These are phyloP conservation scores for Colletotrichum karsti DNA, from an alignment of 2,329 filamentous ascomycete species.

Conservation along the genomic window DNA sequence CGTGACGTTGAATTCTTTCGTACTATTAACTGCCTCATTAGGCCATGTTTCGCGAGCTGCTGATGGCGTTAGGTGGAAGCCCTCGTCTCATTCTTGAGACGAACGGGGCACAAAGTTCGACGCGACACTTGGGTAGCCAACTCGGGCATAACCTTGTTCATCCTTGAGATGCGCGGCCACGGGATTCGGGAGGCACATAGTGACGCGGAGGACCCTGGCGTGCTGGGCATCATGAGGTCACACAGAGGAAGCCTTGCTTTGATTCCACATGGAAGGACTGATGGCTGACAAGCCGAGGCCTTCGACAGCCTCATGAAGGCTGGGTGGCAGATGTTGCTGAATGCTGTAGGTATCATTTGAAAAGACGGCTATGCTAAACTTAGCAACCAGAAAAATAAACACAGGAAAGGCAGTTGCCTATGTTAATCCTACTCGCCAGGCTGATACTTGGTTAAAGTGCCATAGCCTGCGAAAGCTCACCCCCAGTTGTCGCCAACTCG, in stretches of 20 bases:
- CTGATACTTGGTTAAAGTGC: not conserved
- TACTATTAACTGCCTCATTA: not conserved
- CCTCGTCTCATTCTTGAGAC: constrained; percentile 2
- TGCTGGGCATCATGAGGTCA: too few species aligned
- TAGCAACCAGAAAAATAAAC: not conserved
- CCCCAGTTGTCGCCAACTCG: not conserved
- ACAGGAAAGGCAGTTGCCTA: not conserved
- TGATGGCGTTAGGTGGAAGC: not conserved
- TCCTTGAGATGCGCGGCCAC: not conserved
- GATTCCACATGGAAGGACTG: too few species aligned
- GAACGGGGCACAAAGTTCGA: not conserved
- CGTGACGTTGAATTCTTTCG: too few species aligned
- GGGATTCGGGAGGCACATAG: not conserved
- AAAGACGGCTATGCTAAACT: constrained; percentile 14
- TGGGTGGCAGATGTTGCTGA: not conserved
- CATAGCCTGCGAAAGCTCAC: not conserved
- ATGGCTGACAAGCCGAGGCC: too few species aligned
- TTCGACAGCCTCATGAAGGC: too few species aligned
- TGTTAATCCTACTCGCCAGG: not conserved
- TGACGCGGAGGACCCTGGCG: not conserved
- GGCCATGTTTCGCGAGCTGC: not conserved
- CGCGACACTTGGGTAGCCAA: not conserved
- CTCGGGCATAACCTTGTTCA: not conserved
- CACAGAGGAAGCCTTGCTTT: too few species aligned
- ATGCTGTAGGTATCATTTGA: constrained; percentile 15